Percentiles rank a stretch among this genome's conserved stretches.
phyloP scores from a whole-genome alignment of 805 yeast genomes.

The Saturnispora hagleri region DNA sequence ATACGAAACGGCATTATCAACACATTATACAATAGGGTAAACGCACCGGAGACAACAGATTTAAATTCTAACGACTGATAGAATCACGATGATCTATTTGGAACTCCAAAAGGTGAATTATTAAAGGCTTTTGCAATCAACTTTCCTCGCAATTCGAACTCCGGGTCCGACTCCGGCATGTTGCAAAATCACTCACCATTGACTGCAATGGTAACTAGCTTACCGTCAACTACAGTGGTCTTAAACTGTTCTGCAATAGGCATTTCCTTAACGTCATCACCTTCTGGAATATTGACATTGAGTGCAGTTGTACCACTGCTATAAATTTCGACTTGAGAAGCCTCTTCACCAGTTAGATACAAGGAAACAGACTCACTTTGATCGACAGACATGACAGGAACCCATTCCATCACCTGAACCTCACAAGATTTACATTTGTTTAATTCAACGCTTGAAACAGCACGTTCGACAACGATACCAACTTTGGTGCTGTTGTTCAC shows the following conservation, averaged over 20 bases:
- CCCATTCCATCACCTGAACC: conserved; percentile 70
- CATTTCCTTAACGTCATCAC: conserved; percentile 68
- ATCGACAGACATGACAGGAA: conserved; percentile 81
- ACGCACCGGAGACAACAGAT: background rate
- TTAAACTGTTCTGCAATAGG: conserved; percentile 89
- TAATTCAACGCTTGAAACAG: conserved; percentile 81
- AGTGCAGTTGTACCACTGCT: conserved; percentile 80
- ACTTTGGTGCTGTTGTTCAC: conserved; percentile 61
- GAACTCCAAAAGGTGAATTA: background rate
- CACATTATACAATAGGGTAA: background rate
- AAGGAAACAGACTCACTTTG: conserved; percentile 81
- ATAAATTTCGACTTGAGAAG: conserved; percentile 54
- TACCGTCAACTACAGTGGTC: conserved; percentile 55
- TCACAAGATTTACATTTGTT: conserved; percentile 78
- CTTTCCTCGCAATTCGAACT: background rate
- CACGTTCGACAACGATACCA: conserved; percentile 74
- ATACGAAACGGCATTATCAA: background rate
- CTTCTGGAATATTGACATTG: conserved; percentile 75
- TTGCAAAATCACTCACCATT: conserved; percentile 34
- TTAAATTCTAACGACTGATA: background rate
- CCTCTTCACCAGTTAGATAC: conserved; percentile 30
- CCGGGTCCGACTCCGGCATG: conserved; percentile 10
- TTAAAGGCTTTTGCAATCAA: background rate
- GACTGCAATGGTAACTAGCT: conserved; percentile 60
- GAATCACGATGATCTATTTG: background rate